Conservation (phyloP, 1,284 basidiomycete species). For the Cerrena zonata region DNA sequence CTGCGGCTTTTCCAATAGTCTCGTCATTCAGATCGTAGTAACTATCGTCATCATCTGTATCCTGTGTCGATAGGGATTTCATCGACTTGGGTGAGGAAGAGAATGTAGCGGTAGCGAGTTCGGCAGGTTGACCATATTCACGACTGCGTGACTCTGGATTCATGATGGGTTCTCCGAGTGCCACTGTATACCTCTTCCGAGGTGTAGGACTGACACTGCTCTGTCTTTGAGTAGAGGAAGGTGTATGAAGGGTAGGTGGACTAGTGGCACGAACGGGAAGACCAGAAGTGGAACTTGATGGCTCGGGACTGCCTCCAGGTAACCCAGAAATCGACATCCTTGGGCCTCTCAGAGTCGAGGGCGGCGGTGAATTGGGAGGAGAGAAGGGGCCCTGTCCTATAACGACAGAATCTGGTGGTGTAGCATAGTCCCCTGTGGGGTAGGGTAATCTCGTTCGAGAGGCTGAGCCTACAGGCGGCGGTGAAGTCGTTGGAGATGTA, state of each 20-base stretch:
- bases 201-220: constrained; percentile 66
- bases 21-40: constrained; percentile 42
- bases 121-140: constrained; percentile 22
- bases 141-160: constrained; percentile 35
- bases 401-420: constrained; percentile 40
- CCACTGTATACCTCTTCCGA: constrained; percentile 75
- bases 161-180: constrained; percentile 64
- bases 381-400: constrained; percentile 44
- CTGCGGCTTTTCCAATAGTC: constrained; percentile 55
- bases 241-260: constrained; percentile 28
- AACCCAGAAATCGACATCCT: constrained; percentile 27
- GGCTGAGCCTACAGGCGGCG: constrained; percentile 24
- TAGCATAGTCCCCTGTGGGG: constrained; percentile 73
- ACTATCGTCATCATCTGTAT: constrained; percentile 27
- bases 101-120: constrained; percentile 38
- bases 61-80: constrained; percentile 22
- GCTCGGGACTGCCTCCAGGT: constrained; percentile 17
- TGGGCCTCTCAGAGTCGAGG: constrained; percentile 31
- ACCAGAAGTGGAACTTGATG: constrained; percentile 19
- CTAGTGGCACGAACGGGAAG: constrained; percentile 19
- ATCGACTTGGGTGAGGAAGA: constrained; percentile 35
- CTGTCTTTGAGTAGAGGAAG: constrained; percentile 32
- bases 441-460: constrained; percentile 64
- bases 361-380: constrained; percentile 56
- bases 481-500: constrained; percentile 53